Evolutionary conservation across 257 asterid genomes (phyloP).

Genomic region (Forsythia suspensa): DNA sequence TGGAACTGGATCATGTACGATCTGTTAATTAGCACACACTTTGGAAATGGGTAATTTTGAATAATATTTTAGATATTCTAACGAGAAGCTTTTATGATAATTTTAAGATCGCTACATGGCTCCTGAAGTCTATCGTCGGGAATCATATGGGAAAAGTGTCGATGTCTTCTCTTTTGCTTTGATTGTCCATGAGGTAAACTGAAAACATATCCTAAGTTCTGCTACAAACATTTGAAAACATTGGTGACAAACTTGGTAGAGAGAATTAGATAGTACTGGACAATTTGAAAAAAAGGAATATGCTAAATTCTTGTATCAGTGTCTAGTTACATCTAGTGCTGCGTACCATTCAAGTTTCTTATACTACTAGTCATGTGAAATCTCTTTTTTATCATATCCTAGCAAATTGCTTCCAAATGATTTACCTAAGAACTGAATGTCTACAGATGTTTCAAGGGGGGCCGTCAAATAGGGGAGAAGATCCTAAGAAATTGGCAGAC

Average conservation of each 20-base stretch:
- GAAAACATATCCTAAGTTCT: not conserved
- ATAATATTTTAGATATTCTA: not conserved
- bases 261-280: not conserved
- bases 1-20: slow-evolving; percentile 64
- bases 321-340: not conserved
- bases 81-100: slow-evolving; percentile 16
- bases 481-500: slow-evolving; percentile 53
- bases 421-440: not conserved
- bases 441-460: slow-evolving; percentile 68
- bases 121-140: slow-evolving; percentile 71
- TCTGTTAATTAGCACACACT: not conserved
- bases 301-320: not conserved
- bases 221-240: not conserved
- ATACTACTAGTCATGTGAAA: not conserved
- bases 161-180: slow-evolving; percentile 65
- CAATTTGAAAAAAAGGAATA: not conserved
- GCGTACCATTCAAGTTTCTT: not conserved
- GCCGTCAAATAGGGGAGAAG: slow-evolving; percentile 51
- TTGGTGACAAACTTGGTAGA: not conserved
- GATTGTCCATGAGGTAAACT: slow-evolving; percentile 56
- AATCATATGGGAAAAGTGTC: slow-evolving; percentile 58
- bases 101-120: slow-evolving; percentile 69
- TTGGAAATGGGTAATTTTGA: not conserved
- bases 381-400: not conserved
- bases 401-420: not conserved